These are phyloP conservation scores for Vaccinium myrtillus DNA, from an alignment of 148 eudicot species.

Conservation along the genomic window DNA sequence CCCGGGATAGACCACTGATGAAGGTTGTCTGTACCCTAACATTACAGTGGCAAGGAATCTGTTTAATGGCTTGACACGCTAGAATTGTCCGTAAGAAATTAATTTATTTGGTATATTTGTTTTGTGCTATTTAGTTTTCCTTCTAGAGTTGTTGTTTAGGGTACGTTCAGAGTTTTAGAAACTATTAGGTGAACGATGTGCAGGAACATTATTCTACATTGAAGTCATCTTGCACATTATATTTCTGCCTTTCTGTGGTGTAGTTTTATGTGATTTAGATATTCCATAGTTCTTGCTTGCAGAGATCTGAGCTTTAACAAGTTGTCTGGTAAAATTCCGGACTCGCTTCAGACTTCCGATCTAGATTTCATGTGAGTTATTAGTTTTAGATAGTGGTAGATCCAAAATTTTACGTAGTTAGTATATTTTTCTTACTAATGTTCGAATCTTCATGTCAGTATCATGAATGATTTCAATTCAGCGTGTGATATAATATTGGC, in stretches of 20 bases:
- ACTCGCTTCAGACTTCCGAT: slow-evolving; percentile 16
- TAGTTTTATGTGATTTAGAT: not conserved
- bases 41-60: no score
- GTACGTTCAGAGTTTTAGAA: not conserved
- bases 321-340: slow-evolving; percentile 51
- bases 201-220: not conserved
- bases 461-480: not conserved
- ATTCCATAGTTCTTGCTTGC: slow-evolving; percentile 19
- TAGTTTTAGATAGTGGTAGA: not conserved
- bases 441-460: not conserved
- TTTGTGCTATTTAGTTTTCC: not conserved
- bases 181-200: not conserved
- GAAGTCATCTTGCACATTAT: not conserved
- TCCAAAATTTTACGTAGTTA: not conserved
- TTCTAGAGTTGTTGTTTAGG: not conserved
- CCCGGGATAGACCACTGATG: no score
- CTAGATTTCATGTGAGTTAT: slow-evolving; percentile 41
- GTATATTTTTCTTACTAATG: not conserved
- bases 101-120: not conserved
- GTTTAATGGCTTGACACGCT: no score
- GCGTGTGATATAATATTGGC: not conserved
- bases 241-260: not conserved
- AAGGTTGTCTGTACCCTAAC: no score
- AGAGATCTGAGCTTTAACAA: slow-evolving; percentile 71
- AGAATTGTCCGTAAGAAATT: not conserved